phyloP scores from a whole-genome alignment of 2,329 filamentous ascomycete genomes.

The Talaromyces verruculosus region DNA sequence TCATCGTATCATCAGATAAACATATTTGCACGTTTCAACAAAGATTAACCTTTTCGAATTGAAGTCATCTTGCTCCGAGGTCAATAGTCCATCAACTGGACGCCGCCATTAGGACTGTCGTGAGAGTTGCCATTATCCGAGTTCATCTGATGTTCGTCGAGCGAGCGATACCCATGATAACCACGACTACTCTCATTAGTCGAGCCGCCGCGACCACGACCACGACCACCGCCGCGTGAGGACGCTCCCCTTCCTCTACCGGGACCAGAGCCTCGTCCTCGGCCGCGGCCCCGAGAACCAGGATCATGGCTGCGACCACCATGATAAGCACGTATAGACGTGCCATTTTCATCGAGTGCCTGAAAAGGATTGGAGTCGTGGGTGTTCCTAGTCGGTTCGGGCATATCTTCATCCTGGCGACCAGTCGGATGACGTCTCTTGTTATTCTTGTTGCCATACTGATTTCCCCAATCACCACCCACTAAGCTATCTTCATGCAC shows the following conservation, averaged over 20 bases:
- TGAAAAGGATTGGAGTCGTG: constrained; percentile 28
- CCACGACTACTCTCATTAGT: constrained; percentile 30
- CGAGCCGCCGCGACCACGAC: constrained; percentile 48
- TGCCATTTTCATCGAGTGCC: constrained; percentile 30
- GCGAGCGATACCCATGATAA: constrained; percentile 61
- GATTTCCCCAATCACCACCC: constrained; percentile 64
- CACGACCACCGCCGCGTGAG: constrained; percentile 40
- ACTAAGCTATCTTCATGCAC: constrained; percentile 70
- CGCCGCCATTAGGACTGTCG: constrained; percentile 19
- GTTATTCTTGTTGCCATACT: constrained; percentile 59
- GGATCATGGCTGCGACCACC: constrained; percentile 37
- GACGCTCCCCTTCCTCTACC: constrained; percentile 39
- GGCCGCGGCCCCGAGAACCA: constrained; percentile 46
- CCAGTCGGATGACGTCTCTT: constrained; percentile 61
- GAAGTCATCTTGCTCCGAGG: not conserved
- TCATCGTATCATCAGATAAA: constrained; percentile 6
- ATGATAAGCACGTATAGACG: constrained; percentile 25
- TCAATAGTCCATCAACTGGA: constrained; percentile 44
- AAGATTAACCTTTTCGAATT: not conserved
- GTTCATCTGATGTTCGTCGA: constrained; percentile 58
- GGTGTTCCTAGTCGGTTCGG: constrained; percentile 37
- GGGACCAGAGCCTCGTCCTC: constrained; percentile 40
- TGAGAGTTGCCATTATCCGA: constrained; percentile 37
- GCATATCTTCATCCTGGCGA: constrained; percentile 54
- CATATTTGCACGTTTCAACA: not conserved